Evolutionary conservation across 202 grass and related monocot species (phyloP), one percentile per base, ranked within the genome.

Genomic region (Zoysia matrella): DNA sequence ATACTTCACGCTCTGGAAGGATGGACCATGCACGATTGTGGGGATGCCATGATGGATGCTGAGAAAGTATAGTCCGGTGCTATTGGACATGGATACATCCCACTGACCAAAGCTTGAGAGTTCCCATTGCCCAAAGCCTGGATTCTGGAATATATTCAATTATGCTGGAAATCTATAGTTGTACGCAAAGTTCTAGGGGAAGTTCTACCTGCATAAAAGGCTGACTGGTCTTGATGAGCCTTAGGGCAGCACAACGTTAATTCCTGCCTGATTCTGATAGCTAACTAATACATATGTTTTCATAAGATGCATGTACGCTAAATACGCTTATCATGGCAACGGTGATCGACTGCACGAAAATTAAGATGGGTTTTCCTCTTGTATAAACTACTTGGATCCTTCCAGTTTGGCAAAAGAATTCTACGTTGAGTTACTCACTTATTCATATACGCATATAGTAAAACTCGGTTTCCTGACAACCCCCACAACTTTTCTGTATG

Each of bases 1-100:
- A 97, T 97, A 71, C 87, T 97, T 50, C 94, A 97, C 11, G 87
- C 88, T 13, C 71, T 97, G 47, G 91, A 97, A 76, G 89, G 76
- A 65, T 94, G 85, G 91, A 71, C 58, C 66, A 50, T 54, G 70
- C 87, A 97, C 39, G 91, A 97, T 74, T 92, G 89, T 70, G 94
- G 94, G 9, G 78, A 92, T 49, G 71, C 60, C 14, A 44, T 94
- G 83, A 79, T 86, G 11, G 83, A 90, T 71, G 40, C 74, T 55
- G 91, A 97, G 65, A 89, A 80, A 65, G 71, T 71, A 72, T 94
- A 88, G 79, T 89, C 87, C 3, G 83, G 82, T 78, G 83, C 91
- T 30, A 76, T 90, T 43, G 73, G 44, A 15, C 89, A 94, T 61
- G 94, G 94, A 5, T 36, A 36, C 30, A 36, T 36, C 30, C 30